Conservation (phyloP, 768 basidiomycete species). For the Boletus rufocinnamomeus region DNA sequence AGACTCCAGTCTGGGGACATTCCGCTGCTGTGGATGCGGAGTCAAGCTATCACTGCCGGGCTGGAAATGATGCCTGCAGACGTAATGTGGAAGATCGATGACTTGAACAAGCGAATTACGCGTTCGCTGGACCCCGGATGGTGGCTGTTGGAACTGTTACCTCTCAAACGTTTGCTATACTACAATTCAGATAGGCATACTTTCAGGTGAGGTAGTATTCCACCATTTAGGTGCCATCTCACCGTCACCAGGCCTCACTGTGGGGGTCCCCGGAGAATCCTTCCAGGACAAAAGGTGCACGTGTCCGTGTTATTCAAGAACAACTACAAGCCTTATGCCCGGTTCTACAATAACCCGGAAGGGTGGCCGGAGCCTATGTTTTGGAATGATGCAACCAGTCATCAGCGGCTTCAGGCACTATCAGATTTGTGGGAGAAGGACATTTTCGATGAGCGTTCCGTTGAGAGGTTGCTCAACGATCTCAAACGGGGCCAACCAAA, state of each 20-base stretch:
- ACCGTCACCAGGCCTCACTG: conserved; percentile 27
- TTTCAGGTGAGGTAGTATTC: conserved; percentile 11
- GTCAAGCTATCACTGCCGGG: conserved; percentile 30
- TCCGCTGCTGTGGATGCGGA: conserved; percentile 36
- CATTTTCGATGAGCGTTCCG: conserved; percentile 26
- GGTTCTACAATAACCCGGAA: conserved; percentile 23
- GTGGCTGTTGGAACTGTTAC: conserved; percentile 30
- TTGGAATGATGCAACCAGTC: conserved; percentile 31
- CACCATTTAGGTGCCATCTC: not conserved
- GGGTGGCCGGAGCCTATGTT: conserved; percentile 34
- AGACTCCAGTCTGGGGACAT: conserved; percentile 32
- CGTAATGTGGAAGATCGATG: conserved; percentile 32
- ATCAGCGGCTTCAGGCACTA: conserved; percentile 19
- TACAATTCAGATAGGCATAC: conserved; percentile 30
- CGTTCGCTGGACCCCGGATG: conserved; percentile 17
- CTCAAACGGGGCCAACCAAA: conserved; percentile 21
- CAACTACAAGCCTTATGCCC: conserved; percentile 31
- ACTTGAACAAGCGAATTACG: conserved; percentile 27
- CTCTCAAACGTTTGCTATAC: conserved; percentile 30
- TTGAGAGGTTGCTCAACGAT: conserved; percentile 19
- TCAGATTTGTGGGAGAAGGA: conserved; percentile 33
- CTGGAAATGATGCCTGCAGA: conserved; percentile 25
- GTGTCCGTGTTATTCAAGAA: conserved; percentile 34
- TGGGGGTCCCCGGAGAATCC: conserved; percentile 28
- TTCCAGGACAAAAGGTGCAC: conserved; percentile 35